A percentile compares a stretch with the other conserved stretches of the same genome.
Evolutionary conservation across 129 eudicot species (phyloP).

Genomic region (Lactuca saligna): DNA sequence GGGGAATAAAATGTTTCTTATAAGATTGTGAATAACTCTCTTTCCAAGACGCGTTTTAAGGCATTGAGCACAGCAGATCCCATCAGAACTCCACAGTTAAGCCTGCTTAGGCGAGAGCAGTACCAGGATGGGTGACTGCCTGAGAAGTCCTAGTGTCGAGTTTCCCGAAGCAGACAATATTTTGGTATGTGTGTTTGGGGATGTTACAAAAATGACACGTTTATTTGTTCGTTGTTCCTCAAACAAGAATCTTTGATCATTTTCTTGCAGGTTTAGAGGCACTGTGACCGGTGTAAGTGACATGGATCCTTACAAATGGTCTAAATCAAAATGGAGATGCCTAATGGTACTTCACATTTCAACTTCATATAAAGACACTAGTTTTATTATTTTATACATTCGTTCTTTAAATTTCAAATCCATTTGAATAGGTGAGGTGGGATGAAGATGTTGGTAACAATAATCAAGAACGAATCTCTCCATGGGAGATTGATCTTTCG

Average conservation of each 20-base stretch:
- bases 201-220: constrained; percentile 1
- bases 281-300: constrained; percentile 69
- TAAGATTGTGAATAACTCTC: too few relatives aligned
- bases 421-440: constrained; percentile 76
- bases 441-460: constrained; percentile 65
- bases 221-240: constrained; percentile 3
- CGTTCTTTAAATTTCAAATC: neutral
- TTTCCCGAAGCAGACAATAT: too few relatives aligned
- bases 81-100: too few relatives aligned
- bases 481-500: constrained; percentile 91
- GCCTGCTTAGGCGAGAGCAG: too few relatives aligned
- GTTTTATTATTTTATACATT: neutral
- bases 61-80: too few relatives aligned
- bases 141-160: too few relatives aligned
- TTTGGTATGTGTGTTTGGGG: too few relatives aligned
- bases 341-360: constrained; percentile 51
- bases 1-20: too few relatives aligned
- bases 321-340: constrained; percentile 93
- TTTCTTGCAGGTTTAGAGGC: constrained; percentile 70
- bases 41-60: too few relatives aligned
- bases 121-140: too few relatives aligned
- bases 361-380: constrained; percentile 6
- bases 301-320: constrained; percentile 87
- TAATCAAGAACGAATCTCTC: constrained; percentile 82
- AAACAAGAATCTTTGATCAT: constrained; percentile 18